Conservation (phyloP, 148 eudicot species). For the Pharnaceum exiguum region DNA sequence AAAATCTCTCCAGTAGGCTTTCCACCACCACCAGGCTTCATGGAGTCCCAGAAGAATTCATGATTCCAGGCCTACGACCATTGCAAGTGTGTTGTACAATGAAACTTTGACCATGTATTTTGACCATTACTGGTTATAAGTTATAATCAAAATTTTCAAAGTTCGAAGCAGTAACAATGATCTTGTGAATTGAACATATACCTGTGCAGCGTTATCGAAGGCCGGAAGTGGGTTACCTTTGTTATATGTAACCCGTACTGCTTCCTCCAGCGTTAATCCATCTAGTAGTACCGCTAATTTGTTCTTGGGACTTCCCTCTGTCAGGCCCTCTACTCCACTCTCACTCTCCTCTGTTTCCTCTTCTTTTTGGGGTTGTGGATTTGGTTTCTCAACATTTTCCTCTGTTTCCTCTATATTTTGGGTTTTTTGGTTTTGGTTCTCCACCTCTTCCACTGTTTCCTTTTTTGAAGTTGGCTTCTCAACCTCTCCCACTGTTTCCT, state of each 20-base stretch:
- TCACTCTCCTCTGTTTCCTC: no score
- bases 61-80: constrained; percentile 77
- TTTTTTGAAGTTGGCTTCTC: no score
- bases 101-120: neutral
- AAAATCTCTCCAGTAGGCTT: constrained; percentile 85
- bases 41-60: constrained; percentile 91
- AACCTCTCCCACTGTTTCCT: no score
- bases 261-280: constrained; percentile 51
- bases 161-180: neutral
- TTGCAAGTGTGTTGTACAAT: neutral
- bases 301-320: no score
- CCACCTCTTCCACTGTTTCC: no score
- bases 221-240: constrained; percentile 81
- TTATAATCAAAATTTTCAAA: neutral
- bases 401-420: no score
- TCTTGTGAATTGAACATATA: constrained; percentile 10
- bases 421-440: no score
- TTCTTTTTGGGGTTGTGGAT: no score
- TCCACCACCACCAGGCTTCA: constrained; percentile 95
- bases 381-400: no score
- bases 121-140: no score
- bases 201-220: constrained; percentile 97
- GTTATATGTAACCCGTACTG: constrained; percentile 60
- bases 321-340: no score
- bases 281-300: no score